Base-by-base conservation (phyloP, 768 basidiomycete species). In the Amanita rimosa region DNA sequence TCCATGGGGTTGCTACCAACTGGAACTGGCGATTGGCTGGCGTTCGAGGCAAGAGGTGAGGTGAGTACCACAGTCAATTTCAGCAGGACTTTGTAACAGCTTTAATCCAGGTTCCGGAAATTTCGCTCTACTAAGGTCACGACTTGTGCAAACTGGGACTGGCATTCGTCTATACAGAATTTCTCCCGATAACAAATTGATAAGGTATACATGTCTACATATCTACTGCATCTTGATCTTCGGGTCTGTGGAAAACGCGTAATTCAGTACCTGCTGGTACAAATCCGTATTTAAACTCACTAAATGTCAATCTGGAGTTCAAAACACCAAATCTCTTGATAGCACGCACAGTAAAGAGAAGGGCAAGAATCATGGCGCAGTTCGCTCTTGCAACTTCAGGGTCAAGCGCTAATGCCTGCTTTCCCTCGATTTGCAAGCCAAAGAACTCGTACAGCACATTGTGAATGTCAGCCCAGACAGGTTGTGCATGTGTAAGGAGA, bases 1-100 rank as follows among this genome's bases (percentile, higher is more conserved):
- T 78, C 83, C 0, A 93, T 97, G 91, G 93, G 93, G 0, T 69
- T 97, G 46, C 66, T 97, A 14, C 93, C 93, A 0, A 85, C 81
- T 1, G 91, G 94, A 1, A 88, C 91, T 0, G 91, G 85, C 1
- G 94, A 97, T 65, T 97, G 93, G 91, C 67, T 95, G 45, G 91
- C 89, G 11, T 97, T 97, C 55, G 93, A 95, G 68, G 83, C 79
- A 1, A 70, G 93, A 56, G 81, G 79, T 31, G 46, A 62, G 58
- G 87, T 92, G 57, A 57, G 81, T 73, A 35, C 16, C 16, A 39
- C 17, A 1, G 24, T 7, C 26, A 6, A 4, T 40, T 27, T 11
- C 16, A 16, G 24, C 9, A 14, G 5, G n/a, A 8, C 19, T 13
- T 29, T 19, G 13, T 29, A 21, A 27, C 17, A 16, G 3, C 8